Evolutionary conservation across 306 rosid genomes (phyloP).

Genomic region (Fagus sylvatica): DNA sequence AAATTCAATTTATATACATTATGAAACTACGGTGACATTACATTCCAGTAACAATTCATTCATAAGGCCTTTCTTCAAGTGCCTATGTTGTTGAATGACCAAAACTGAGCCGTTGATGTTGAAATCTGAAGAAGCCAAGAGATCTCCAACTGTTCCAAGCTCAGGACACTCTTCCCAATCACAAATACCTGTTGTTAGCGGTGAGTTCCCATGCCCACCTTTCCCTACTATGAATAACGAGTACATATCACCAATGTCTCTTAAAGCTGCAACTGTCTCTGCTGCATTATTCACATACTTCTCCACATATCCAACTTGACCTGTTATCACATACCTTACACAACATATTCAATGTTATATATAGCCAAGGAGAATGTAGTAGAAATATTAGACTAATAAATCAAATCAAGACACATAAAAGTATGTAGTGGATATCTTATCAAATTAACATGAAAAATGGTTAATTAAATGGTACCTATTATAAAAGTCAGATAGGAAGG

Average conservation of each 20-base stretch:
- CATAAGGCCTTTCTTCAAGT: constrained; percentile 48
- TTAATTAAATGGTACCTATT: constrained; percentile 36
- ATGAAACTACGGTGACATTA: not conserved
- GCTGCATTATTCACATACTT: constrained; percentile 64
- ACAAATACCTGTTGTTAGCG: constrained; percentile 79
- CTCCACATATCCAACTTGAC: constrained; percentile 80
- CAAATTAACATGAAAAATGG: not conserved
- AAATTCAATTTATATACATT: not conserved
- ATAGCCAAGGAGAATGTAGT: too few species aligned
- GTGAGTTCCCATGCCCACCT: constrained; percentile 77
- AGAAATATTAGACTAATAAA: too few species aligned
- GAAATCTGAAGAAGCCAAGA: constrained; percentile 83
- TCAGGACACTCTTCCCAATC: constrained; percentile 99
- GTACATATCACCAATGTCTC: constrained; percentile 74
- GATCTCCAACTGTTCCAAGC: constrained; percentile 94
- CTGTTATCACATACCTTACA: constrained; percentile 63
- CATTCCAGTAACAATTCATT: constrained; percentile 19
- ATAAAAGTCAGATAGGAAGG: constrained; percentile 75
- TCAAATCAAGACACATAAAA: not conserved
- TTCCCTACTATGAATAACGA: constrained; percentile 81
- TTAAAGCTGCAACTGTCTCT: constrained; percentile 58
- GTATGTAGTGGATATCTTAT: not conserved
- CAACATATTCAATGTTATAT: not conserved
- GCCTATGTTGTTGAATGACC: constrained; percentile 82
- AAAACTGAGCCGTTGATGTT: constrained; percentile 74